phyloP scores from a whole-genome alignment of 2,329 filamentous ascomycete genomes.

The Nemania sp. region DNA sequence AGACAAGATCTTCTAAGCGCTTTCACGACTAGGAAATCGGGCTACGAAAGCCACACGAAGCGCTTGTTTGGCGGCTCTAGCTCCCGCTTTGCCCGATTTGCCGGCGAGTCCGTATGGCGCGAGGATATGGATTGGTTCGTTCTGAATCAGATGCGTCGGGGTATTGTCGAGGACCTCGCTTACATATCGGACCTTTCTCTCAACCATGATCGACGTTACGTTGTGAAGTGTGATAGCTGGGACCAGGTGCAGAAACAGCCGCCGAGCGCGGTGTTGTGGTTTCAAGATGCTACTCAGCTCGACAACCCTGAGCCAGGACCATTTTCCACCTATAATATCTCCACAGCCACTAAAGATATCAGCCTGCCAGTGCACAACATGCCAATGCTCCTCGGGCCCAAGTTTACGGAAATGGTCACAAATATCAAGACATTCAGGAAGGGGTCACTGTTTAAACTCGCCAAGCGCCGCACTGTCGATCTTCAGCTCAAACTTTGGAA shows the following conservation, averaged over 20 bases:
- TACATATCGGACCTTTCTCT: slow-evolving; percentile 42
- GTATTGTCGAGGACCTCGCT: slow-evolving; percentile 51
- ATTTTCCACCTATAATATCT: slow-evolving; percentile 51
- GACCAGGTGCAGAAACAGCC: slow-evolving; percentile 45
- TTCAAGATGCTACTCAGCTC: slow-evolving; percentile 28
- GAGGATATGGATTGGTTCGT: slow-evolving; percentile 60
- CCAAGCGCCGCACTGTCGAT: slow-evolving; percentile 45
- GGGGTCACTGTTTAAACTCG: slow-evolving; percentile 49
- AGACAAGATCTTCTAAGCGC: slow-evolving; percentile 40
- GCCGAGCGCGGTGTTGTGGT: slow-evolving; percentile 53
- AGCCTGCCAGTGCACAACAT: slow-evolving; percentile 59
- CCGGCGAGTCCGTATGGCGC: slow-evolving; percentile 48
- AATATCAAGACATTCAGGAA: slow-evolving; percentile 42
- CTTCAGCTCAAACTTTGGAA: slow-evolving; percentile 60
- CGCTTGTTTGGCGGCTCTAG: slow-evolving; percentile 21
- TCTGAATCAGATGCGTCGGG: slow-evolving; percentile 53
- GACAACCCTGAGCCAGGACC: slow-evolving; percentile 34
- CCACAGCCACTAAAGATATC: slow-evolving; percentile 38
- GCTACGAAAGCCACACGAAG: slow-evolving; percentile 12
- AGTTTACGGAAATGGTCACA: slow-evolving; percentile 45
- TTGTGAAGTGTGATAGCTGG: slow-evolving; percentile 49
- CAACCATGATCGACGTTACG: slow-evolving; percentile 41
- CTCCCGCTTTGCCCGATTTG: slow-evolving; percentile 21
- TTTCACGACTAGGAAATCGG: slow-evolving; percentile 21
- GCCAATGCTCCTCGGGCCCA: slow-evolving; percentile 51